phyloP scores from a whole-genome alignment of 108 stramenopile genomes.

The Mediolabrus comicus region DNA sequence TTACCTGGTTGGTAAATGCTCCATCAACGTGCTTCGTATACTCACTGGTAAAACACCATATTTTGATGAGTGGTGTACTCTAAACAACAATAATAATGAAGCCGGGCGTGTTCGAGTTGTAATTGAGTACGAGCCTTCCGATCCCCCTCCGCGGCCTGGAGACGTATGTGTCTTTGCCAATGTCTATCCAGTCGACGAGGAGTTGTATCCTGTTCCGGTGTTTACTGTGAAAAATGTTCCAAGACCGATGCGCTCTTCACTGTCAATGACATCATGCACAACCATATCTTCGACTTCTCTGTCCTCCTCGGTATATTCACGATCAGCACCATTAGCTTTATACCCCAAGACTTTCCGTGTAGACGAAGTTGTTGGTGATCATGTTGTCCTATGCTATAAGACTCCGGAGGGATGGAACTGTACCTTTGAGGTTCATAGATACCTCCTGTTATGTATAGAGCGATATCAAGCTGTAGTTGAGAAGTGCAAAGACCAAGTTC shows the following conservation, averaged over 20 bases:
- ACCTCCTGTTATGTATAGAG: conserved; percentile 65
- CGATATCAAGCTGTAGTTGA: conserved; percentile 64
- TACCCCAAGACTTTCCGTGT: conserved; percentile 54
- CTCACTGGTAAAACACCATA: conserved; percentile 64
- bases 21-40: conserved; percentile 63
- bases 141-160: conserved; percentile 60
- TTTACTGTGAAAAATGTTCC: conserved; percentile 16
- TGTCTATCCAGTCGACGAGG: conserved; percentile 52
- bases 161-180: conserved; percentile 72
- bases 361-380: conserved; percentile 57
- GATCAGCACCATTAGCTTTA: neutral
- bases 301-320: neutral
- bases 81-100: conserved; percentile 21
- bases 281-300: conserved; percentile 9
- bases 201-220: conserved; percentile 65
- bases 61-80: conserved; percentile 68
- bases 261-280: neutral
- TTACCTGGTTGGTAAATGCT: conserved; percentile 63
- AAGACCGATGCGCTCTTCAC: neutral
- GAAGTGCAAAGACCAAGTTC: conserved; percentile 56
- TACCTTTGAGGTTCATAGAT: conserved; percentile 66
- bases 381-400: conserved; percentile 59
- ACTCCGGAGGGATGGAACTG: conserved; percentile 76
- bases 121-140: conserved; percentile 79
- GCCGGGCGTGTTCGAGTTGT: conserved; percentile 59